phyloP scores from a whole-genome alignment of 352 stramenopile genomes.

The Elongisporangium senticosum region DNA sequence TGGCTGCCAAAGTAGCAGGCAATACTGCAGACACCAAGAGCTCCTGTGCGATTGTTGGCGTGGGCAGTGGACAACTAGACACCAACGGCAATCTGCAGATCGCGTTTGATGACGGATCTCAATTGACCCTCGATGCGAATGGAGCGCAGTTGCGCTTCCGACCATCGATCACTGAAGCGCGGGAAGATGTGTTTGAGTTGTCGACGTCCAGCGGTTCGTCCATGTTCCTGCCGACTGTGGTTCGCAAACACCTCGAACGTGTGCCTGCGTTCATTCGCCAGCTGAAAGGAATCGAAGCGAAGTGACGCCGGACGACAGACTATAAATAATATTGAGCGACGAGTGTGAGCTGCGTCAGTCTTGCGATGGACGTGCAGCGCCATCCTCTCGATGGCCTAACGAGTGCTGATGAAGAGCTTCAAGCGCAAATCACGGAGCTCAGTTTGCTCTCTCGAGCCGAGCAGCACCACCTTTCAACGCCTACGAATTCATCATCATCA shows the following conservation, averaged over 20 bases:
- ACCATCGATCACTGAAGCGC: conserved; percentile 7
- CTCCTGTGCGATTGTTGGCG: conserved; percentile 24
- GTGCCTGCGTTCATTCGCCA: conserved; percentile 48
- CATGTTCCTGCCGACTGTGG: conserved; percentile 28
- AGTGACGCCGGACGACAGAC: not conserved
- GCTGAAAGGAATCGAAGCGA: conserved; percentile 16
- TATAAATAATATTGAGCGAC: not conserved
- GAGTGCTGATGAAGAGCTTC: conserved; percentile 10
- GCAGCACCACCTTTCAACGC: conserved; percentile 9
- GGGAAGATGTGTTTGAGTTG: conserved; percentile 35
- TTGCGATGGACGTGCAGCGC: conserved; percentile 5
- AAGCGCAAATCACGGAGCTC: conserved; percentile 41
- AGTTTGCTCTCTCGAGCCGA: conserved; percentile 34
- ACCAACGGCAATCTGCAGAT: conserved; percentile 31
- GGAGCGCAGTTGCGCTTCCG: conserved; percentile 38
- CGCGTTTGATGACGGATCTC: conserved; percentile 36
- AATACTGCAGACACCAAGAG: conserved; percentile 3
- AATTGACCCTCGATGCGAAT: conserved; percentile 34
- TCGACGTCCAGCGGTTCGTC: conserved; percentile 24
- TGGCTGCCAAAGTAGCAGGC: not conserved
- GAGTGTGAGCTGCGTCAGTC: conserved; percentile 2
- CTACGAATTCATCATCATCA: conserved; percentile 1
- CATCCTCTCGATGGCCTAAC: not conserved
- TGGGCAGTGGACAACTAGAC: conserved; percentile 38
- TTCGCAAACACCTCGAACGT: conserved; percentile 42